These are phyloP conservation scores for Sisymbrium irio DNA, from an alignment of 345 rosid genomes.

Conservation along the genomic window DNA sequence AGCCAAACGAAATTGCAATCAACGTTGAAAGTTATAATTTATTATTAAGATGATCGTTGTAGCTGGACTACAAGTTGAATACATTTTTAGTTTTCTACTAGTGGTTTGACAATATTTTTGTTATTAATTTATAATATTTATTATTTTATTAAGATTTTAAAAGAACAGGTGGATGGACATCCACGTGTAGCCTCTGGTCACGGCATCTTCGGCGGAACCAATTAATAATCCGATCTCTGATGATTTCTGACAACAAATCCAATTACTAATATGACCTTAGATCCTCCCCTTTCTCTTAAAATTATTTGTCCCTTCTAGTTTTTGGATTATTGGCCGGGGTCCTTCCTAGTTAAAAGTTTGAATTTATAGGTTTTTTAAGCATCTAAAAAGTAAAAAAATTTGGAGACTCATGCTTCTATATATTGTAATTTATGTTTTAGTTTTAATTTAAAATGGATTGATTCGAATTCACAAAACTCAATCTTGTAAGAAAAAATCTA, in stretches of 20 bases:
- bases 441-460: background rate
- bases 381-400: too few relatives aligned
- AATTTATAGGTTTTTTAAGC: too few relatives aligned
- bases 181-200: slow-evolving; percentile 19
- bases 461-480: too few relatives aligned
- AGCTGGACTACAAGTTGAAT: background rate
- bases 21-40: background rate
- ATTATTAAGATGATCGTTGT: background rate
- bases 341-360: too few relatives aligned
- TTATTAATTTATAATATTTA: background rate
- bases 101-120: background rate
- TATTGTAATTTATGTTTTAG: background rate
- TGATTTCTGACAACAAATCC: background rate
- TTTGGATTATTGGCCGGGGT: too few relatives aligned
- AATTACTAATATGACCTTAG: background rate
- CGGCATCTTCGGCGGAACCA: slow-evolving; percentile 17
- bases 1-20: background rate
- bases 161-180: background rate
- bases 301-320: too few relatives aligned
- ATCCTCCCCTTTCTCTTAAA: background rate
- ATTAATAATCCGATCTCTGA: background rate
- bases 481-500: too few relatives aligned
- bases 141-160: background rate
- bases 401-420: background rate
- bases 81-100: background rate